Base-by-base conservation (phyloP, 1,139 yeast genomes). In the Candida anutae region DNA sequence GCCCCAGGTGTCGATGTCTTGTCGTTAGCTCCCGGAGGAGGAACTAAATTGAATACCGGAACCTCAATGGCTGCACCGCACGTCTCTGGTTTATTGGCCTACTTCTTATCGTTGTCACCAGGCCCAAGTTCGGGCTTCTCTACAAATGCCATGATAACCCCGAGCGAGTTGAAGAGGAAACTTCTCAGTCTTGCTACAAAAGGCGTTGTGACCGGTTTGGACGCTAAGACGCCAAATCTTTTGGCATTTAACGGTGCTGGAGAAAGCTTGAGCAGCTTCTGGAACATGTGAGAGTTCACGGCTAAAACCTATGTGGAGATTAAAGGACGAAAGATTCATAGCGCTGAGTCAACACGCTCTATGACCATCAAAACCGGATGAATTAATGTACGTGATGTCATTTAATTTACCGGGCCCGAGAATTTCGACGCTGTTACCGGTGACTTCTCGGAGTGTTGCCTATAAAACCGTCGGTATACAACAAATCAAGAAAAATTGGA, bases 21-120 rank as follows among this genome's bases (percentile, higher is more conserved):
- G 32, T 60, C 67, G 13, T 62, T 66, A 5, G 61, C 51, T 29
- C 60, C 58, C 35, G 59, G 66, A 47, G 49, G 52, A 20, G 53
- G 56, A 28, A 46, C 60, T 28, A 51, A 59, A 17, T 27, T 33
- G 16, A 50, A 62, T 50, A 58, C 67, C 3, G 69, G 69, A 29
- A 62, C 69, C 5, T 60, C 67, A 13, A 62, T 61, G 69, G 69
- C 69, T 5, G 47, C 65, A 5, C 69, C 69, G 10, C 68, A 62
- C 35, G 53, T 62, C 28, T 51, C 62, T 27, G 69, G 69, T 8
- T 55, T 62, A 33, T 53, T 61, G 38, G 46, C 66, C 3, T 61
- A 61, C 47, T 60, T 46, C 37, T 48, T 62, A 39, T 62, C 69
- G 11, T 56, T 62, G 39, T 61, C 57, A 36, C 69, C 69, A 15